Percentiles rank a stretch among this genome's conserved stretches.
Evolutionary conservation across 2,329 filamentous ascomycete genomes (phyloP).

Genomic region (Aspergillus unguis): DNA sequence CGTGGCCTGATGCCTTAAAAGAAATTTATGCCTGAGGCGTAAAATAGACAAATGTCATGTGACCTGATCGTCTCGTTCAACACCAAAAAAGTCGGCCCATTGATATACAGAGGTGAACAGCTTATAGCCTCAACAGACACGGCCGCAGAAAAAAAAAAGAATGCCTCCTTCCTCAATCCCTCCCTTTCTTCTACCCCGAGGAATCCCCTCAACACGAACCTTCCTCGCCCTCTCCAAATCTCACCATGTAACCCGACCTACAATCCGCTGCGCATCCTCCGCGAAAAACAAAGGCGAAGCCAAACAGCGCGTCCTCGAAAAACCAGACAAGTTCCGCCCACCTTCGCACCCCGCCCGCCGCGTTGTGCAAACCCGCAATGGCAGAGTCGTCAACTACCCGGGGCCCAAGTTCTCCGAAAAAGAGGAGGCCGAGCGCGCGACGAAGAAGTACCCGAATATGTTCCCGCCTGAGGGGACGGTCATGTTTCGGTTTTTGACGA

Average conservation of each 20-base stretch:
- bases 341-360: slow-evolving; percentile 80
- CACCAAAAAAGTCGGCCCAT: not conserved
- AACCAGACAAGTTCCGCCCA: slow-evolving; percentile 85
- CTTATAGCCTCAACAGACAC: not conserved
- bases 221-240: slow-evolving; percentile 27
- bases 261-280: slow-evolving; percentile 22
- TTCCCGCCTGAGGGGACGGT: slow-evolving; percentile 81
- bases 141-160: not conserved
- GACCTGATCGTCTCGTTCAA: not conserved
- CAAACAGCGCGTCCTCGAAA: slow-evolving; percentile 71
- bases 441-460: slow-evolving; percentile 78
- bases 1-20: slow-evolving; percentile 16
- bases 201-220: slow-evolving; percentile 34
- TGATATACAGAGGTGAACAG: too few species aligned
- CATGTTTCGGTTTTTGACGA: slow-evolving; percentile 80
- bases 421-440: slow-evolving; percentile 64
- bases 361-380: slow-evolving; percentile 47
- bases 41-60: not conserved
- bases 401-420: slow-evolving; percentile 66
- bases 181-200: slow-evolving; percentile 65
- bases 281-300: slow-evolving; percentile 13
- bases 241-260: slow-evolving; percentile 14
- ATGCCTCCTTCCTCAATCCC: slow-evolving; percentile 48
- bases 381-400: slow-evolving; percentile 55
- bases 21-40: not conserved